Evolutionary conservation across 2,329 filamentous ascomycete genomes (phyloP), one percentile per base, ranked within the genome.

Genomic region (Trichoderma guizhouense): DNA sequence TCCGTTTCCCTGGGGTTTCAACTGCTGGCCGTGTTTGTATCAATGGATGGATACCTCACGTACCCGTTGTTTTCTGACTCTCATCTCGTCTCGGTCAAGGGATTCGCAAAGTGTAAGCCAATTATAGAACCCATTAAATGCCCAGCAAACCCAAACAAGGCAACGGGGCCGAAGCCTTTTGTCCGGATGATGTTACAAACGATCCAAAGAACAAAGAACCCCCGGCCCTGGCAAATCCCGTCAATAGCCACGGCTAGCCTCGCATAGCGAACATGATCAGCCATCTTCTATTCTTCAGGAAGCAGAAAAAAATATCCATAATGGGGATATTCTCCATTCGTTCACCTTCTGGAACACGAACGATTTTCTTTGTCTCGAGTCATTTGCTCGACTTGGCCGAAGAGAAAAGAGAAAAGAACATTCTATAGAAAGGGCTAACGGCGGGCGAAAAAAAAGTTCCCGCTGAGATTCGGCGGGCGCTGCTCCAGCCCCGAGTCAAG

Each of bases 111-210:
- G 30, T 24, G n/a, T 8, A 34, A 24, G 7, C 64, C 51, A 57
- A 57, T 43, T 12, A 32, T 43, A 34, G 51, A 26, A 47, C 3
- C 8, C 18, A 14, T 24, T 43, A 18, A 18, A 43, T 43, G 43
- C 11, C 34, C 8, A 1, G 9, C 28, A 9, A n/a, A 26, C 7
- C 66, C 39, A 57, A 69, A 69, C 21, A 62, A 28, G 66, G 57
- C 36, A 69, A 69, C 36, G 28, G 66, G 66, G 66, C 66, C 55
- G 66, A 61, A 34, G 47, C n/a, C 28, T 32, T 21, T 55, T 28
- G 55, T 21, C 30, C 21, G 55, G 55, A 28, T n/a, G 8, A 58
- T 28, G 55, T n/a, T 14, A 53, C 3, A 9, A 64, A 47, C 39
- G 15, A 30, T 9, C 14, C 32, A 32, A 34, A 53, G 4, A 63